phyloP scores from a whole-genome alignment of 805 yeast species.

The Yueomyces sinensis region DNA sequence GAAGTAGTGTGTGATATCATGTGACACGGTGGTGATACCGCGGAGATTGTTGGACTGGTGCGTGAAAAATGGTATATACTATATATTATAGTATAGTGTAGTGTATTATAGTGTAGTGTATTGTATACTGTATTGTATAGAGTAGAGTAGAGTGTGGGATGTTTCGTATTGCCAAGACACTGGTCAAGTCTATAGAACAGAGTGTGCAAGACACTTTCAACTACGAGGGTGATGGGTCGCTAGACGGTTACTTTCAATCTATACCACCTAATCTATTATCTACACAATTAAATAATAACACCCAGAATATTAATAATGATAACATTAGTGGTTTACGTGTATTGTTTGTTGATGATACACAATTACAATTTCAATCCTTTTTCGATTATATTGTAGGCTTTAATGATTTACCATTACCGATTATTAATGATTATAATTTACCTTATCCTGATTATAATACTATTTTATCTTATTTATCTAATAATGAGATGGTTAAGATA shows the following conservation, averaged over 20 bases:
- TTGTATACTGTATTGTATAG: too few relatives aligned
- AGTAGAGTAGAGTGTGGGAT: too few relatives aligned
- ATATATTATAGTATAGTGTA: too few relatives aligned
- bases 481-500: conserved; percentile 30
- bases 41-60: too few relatives aligned
- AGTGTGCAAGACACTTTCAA: conserved; percentile 24
- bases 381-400: conserved; percentile 79
- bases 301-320: conserved; percentile 13
- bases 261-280: conserved; percentile 23
- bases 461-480: conserved; percentile 8
- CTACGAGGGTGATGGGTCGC: too few relatives aligned
- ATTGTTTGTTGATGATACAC: conserved; percentile 35
- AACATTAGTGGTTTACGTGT: conserved; percentile 44
- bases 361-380: conserved; percentile 61
- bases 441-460: conserved; percentile 29
- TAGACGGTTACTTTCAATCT: conserved; percentile 27
- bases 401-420: conserved; percentile 51
- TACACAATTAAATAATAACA: conserved; percentile 11
- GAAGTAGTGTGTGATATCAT: too few relatives aligned
- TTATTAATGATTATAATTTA: conserved; percentile 19
- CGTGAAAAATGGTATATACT: too few relatives aligned
- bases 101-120: too few relatives aligned
- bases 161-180: conserved; percentile 54
- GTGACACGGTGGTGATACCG: too few relatives aligned
- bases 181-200: conserved; percentile 43